A percentile compares a stretch with the other conserved stretches of the same genome.
phyloP scores from a whole-genome alignment of 1,284 basidiomycete species.

The Mrakiaceae sp. region DNA sequence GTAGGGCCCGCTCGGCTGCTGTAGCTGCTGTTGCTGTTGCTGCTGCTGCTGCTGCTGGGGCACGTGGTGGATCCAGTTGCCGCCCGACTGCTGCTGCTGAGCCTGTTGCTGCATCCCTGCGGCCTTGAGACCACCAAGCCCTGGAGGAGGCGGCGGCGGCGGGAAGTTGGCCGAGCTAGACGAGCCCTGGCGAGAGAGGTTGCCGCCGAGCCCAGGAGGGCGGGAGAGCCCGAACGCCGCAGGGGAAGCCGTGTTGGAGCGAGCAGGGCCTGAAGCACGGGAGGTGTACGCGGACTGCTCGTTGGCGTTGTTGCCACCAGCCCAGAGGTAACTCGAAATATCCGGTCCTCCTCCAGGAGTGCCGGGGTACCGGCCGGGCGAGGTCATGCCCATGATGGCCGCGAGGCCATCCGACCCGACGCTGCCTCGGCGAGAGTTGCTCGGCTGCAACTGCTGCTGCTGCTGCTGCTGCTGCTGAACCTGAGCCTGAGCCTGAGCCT shows the following conservation, averaged over 20 bases:
- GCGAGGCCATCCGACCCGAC: neutral
- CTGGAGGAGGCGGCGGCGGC: conserved; percentile 8
- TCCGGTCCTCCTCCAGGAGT: neutral
- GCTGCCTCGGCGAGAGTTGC: neutral
- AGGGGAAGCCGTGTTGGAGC: neutral
- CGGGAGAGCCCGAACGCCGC: neutral
- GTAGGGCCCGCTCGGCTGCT: neutral
- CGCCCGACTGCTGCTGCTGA: neutral
- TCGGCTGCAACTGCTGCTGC: neutral
- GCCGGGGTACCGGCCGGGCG: neutral
- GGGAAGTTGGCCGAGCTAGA: neutral
- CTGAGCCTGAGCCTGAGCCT: neutral
- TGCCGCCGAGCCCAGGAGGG: neutral
- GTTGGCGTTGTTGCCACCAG: neutral
- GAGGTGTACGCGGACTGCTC: no score
- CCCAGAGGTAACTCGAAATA: conserved; percentile 2
- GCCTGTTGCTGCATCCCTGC: neutral
- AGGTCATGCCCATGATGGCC: no score
- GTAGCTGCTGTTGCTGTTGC: neutral
- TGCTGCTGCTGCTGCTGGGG: conserved; percentile 5
- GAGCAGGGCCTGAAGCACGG: neutral
- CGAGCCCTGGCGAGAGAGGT: conserved; percentile 3
- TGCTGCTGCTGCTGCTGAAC: neutral
- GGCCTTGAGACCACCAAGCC: neutral
- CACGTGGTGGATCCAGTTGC: neutral